Percentiles rank a stretch among this genome's conserved stretches.
Evolutionary conservation across 768 basidiomycete species (phyloP).

Genomic region (Asterophora parasitica): DNA sequence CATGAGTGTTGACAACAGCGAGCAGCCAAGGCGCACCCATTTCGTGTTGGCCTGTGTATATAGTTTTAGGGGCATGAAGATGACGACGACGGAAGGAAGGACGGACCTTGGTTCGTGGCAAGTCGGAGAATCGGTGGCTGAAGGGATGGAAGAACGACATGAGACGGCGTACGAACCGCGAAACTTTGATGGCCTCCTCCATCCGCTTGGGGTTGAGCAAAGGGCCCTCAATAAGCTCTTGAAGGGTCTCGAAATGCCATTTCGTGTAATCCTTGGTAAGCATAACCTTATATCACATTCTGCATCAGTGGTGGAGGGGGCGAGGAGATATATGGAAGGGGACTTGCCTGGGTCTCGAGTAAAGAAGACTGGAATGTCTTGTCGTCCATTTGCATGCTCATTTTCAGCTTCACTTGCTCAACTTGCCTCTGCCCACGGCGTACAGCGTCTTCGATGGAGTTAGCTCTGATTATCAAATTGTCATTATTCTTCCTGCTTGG

Average conservation of each 20-base stretch:
- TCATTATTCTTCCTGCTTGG: background rate
- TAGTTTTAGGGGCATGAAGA: background rate
- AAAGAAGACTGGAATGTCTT: slow-evolving; percentile 80
- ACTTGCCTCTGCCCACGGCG: slow-evolving; percentile 86
- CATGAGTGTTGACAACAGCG: slow-evolving; percentile 77
- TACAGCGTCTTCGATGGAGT: slow-evolving; percentile 81
- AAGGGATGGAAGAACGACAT: slow-evolving; percentile 93
- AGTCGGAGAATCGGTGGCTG: slow-evolving; percentile 79
- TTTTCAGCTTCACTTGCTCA: slow-evolving; percentile 84
- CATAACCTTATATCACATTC: slow-evolving; percentile 55
- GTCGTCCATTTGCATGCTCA: slow-evolving; percentile 95
- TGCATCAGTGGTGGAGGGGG: background rate
- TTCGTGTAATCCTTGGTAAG: slow-evolving; percentile 82
- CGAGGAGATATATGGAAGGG: background rate
- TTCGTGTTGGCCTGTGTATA: slow-evolving; percentile 58
- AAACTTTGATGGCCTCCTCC: slow-evolving; percentile 91
- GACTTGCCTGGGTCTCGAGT: slow-evolving; percentile 76
- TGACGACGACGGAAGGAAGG: background rate
- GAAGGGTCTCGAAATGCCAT: slow-evolving; percentile 89
- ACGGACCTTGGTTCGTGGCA: slow-evolving; percentile 63
- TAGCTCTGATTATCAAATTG: slow-evolving; percentile 47
- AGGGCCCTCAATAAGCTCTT: slow-evolving; percentile 89
- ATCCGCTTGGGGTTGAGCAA: slow-evolving; percentile 86
- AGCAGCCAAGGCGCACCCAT: slow-evolving; percentile 85
- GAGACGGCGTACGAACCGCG: slow-evolving; percentile 85